Percentiles rank a stretch among this genome's conserved stretches.
Conservation (phyloP, 352 stramenopile species). For the Chrysophaeum taylorii region DNA sequence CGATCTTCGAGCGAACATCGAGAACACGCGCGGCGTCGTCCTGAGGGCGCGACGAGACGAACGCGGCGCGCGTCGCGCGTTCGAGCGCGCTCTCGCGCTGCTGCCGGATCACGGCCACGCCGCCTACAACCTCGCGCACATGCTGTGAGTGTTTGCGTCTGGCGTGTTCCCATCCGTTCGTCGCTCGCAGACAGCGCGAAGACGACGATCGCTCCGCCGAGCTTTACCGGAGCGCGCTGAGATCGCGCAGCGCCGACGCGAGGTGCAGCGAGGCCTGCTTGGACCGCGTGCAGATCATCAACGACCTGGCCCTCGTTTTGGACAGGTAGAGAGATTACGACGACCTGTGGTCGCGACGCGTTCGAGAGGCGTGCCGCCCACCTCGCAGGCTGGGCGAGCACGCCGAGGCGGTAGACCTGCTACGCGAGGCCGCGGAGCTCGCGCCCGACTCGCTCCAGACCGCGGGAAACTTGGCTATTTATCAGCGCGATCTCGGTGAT, state of each 20-base stretch:
- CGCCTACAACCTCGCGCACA: not conserved
- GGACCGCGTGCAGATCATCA: not conserved
- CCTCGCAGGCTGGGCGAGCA: not conserved
- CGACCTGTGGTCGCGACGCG: too few relatives aligned
- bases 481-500: slow-evolving; percentile 7
- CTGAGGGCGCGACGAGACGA: not conserved
- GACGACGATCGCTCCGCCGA: too few relatives aligned
- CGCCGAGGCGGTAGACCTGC: not conserved
- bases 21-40: slow-evolving; percentile 1
- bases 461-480: slow-evolving; percentile 15
- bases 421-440: slow-evolving; percentile 2
- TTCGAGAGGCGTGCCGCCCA: too few relatives aligned
- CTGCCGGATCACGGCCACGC: not conserved
- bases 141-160: too few relatives aligned
- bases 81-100: not conserved
- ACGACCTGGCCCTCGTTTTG: not conserved
- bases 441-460: not conserved
- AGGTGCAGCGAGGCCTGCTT: not conserved
- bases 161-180: too few relatives aligned
- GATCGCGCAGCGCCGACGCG: not conserved
- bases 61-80: not conserved
- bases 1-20: not conserved
- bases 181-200: too few relatives aligned
- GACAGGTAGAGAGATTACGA: too few relatives aligned
- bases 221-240: too few relatives aligned